Evolutionary conservation across 192 early-diverging fungal genomes (phyloP).

Genomic region (Neocallimastix lanati): DNA sequence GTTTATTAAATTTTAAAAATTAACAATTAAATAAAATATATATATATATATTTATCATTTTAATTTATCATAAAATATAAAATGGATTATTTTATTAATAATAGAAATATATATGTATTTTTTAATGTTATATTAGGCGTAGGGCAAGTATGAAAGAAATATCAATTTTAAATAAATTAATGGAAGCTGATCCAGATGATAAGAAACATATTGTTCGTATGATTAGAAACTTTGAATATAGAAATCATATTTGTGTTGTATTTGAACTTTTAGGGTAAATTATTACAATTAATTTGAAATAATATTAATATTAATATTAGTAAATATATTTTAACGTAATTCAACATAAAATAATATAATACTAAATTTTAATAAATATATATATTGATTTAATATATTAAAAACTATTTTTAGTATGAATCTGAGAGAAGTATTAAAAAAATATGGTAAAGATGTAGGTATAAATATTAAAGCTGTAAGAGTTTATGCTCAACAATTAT

Average conservation of each 20-base stretch:
- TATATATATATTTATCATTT: background rate
- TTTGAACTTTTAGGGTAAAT: slow-evolving; percentile 73
- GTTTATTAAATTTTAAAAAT: too few relatives aligned
- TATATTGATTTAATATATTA: too few relatives aligned
- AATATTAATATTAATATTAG: background rate
- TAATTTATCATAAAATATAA: background rate
- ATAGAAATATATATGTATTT: background rate
- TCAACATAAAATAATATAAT: too few relatives aligned
- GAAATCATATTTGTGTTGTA: slow-evolving; percentile 76
- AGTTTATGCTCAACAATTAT: slow-evolving; percentile 76
- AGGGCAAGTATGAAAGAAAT: slow-evolving; percentile 77
- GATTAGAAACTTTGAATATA: slow-evolving; percentile 71
- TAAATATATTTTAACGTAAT: too few relatives aligned
- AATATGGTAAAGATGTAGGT: slow-evolving; percentile 83
- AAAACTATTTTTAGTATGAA: slow-evolving; percentile 79
- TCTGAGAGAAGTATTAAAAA: slow-evolving; percentile 77
- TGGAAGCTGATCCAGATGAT: slow-evolving; percentile 65
- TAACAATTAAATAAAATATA: background rate
- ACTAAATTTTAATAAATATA: too few relatives aligned
- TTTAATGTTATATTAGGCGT: slow-evolving; percentile 26
- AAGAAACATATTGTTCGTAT: slow-evolving; percentile 78
- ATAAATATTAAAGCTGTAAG: slow-evolving; percentile 85
- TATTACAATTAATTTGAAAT: background rate
- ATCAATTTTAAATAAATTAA: slow-evolving; percentile 69
- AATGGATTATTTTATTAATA: too few relatives aligned